Evolutionary conservation across 1,284 basidiomycete species (phyloP), one percentile per base, ranked within the genome.

Genomic region (Boletus subluridellus): DNA sequence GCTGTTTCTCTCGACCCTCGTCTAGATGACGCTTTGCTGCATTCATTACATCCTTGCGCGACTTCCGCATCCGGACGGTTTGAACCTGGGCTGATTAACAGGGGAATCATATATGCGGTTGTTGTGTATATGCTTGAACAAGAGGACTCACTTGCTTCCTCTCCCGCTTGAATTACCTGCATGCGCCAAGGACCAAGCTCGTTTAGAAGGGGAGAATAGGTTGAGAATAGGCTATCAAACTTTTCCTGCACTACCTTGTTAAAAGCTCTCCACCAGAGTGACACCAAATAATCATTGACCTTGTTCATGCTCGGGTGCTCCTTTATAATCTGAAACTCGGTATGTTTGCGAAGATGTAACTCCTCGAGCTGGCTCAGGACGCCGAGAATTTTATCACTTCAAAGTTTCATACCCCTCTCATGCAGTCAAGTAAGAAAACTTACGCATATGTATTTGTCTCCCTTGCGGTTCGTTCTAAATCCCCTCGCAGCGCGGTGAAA

Each of bases 1-100:
- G 73, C 53, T 80, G 79, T 39, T 71, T 72, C 60, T 81, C 78
- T 52, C 78, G 66, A 30, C 70, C 71, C 49, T 78, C 73, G 32
- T 80, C 75, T 24, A 79, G 71, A 30, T 66, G 68, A 5, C 61
- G 63, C 50, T 73, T 75, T n/a, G 77, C 75, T 46, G 69, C 65
- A 55, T 68, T 65, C 59, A 78, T 70, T 4, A 78, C 60, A 32
- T 68, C 68, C 55, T 68, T 69, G 37, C 79, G 74, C 11, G 76
- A 78, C 28, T 67, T 69, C 44, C 72, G 47, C 78, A 74, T 61
- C 60, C 64, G 54, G 42, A 49, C 52, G 17, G 69, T 64, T 47
- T 78, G 78, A 8, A 62, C 56, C 61, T 75, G 72, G 49, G 72
- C 78, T 80, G 41, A 48, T 58, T 28, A 26, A 60, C 42, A 32